Conservation (phyloP, 306 rosid genomes). For the Arachis hypogaea region DNA sequence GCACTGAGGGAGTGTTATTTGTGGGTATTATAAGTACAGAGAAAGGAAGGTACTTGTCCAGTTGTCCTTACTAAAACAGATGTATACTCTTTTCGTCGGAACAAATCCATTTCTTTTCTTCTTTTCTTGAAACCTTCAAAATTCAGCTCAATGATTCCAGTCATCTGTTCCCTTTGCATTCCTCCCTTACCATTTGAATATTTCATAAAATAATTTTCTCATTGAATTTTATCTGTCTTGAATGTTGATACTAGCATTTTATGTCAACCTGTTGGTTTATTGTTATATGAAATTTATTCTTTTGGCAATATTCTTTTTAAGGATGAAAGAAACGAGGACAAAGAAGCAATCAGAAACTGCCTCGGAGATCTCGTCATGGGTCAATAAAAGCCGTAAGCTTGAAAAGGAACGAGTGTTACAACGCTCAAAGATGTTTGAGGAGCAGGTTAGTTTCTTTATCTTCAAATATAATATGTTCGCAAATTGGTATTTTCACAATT, state of each 20-base stretch:
- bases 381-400: conserved; percentile 77
- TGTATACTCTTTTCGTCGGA: background rate
- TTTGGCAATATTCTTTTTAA: conserved; percentile 31
- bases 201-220: background rate
- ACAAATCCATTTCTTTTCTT: background rate
- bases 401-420: conserved; percentile 76
- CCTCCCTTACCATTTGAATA: conserved; percentile 1
- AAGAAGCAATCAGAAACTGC: conserved; percentile 69
- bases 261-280: conserved; percentile 28
- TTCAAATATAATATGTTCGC: conserved; percentile 15
- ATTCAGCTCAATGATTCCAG: background rate
- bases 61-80: background rate
- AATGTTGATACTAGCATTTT: background rate
- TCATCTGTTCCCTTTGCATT: background rate
- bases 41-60: background rate
- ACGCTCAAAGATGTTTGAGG: conserved; percentile 87
- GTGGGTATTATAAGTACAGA: background rate
- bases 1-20: background rate
- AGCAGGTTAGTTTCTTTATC: conserved; percentile 63
- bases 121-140: background rate
- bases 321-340: conserved; percentile 81
- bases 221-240: background rate
- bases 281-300: conserved; percentile 26
- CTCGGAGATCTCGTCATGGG: conserved; percentile 84
- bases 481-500: conserved; percentile 19